phyloP scores from a whole-genome alignment of 805 yeast genomes.

The Candida wancherniae region DNA sequence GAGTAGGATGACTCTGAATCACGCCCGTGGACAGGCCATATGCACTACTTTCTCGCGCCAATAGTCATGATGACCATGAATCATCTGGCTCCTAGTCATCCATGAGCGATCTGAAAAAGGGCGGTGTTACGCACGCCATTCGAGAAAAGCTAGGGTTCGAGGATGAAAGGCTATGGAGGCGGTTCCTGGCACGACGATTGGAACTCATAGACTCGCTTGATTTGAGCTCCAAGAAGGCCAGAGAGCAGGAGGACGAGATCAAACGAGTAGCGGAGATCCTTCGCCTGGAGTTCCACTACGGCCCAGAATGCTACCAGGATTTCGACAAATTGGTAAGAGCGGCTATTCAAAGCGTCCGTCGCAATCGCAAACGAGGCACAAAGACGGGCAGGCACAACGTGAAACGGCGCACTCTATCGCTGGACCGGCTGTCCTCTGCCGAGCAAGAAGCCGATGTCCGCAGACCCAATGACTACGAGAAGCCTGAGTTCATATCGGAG shows the following conservation, averaged over 20 bases:
- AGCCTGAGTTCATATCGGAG: slow-evolving; percentile 28
- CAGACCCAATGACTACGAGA: neutral
- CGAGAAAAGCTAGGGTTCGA: slow-evolving; percentile 63
- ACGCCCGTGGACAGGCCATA: too few species aligned
- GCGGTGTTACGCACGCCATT: slow-evolving; percentile 55
- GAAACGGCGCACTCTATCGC: slow-evolving; percentile 9
- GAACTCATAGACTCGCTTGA: slow-evolving; percentile 79
- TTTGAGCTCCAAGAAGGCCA: slow-evolving; percentile 68
- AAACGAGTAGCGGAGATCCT: slow-evolving; percentile 71
- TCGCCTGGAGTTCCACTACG: slow-evolving; percentile 73
- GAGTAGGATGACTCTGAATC: too few species aligned
- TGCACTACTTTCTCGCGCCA: neutral
- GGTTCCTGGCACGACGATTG: slow-evolving; percentile 82
- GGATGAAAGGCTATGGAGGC: slow-evolving; percentile 84
- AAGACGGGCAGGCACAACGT: slow-evolving; percentile 21
- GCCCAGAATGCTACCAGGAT: slow-evolving; percentile 54
- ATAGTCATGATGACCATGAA: slow-evolving; percentile 15
- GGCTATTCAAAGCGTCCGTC: slow-evolving; percentile 86
- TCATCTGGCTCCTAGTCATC: slow-evolving; percentile 6
- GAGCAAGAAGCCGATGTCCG: slow-evolving; percentile 1
- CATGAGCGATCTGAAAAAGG: slow-evolving; percentile 26
- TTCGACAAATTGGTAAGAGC: slow-evolving; percentile 89
- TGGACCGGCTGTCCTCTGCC: too few species aligned
- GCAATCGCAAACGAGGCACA: slow-evolving; percentile 72
- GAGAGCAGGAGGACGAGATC: slow-evolving; percentile 86